These are phyloP conservation scores for Argentina anserina DNA, from an alignment of 306 rosid species.

Conservation along the genomic window DNA sequence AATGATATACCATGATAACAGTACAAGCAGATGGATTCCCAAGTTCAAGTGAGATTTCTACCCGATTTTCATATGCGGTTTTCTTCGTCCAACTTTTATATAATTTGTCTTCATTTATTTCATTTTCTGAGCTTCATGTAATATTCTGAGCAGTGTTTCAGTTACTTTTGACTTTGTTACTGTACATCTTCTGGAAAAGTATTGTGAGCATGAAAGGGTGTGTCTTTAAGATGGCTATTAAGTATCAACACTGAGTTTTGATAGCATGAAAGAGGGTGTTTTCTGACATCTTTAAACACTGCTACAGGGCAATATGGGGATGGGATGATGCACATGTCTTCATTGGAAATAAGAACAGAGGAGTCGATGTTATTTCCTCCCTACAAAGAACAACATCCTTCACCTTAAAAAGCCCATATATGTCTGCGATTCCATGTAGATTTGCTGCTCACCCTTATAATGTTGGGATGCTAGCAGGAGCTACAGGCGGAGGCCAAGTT, in stretches of 20 bases:
- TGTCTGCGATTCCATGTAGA: constrained; percentile 85
- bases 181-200: background rate
- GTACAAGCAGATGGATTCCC: constrained; percentile 68
- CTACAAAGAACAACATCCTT: constrained; percentile 31
- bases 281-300: background rate
- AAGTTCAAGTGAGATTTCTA: constrained; percentile 60
- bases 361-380: constrained; percentile 66
- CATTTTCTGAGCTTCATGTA: background rate
- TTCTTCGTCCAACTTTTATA: constrained; percentile 6
- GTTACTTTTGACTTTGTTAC: background rate
- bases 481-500: constrained; percentile 49
- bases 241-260: background rate
- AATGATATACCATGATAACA: constrained; percentile 51
- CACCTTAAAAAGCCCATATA: constrained; percentile 56
- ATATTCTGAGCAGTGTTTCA: background rate
- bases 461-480: constrained; percentile 50
- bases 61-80: constrained; percentile 10
- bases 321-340: constrained; percentile 76
- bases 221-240: background rate
- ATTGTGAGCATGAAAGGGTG: background rate
- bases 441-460: constrained; percentile 50
- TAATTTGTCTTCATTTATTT: background rate
- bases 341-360: constrained; percentile 79
- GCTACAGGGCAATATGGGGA: constrained; percentile 89
- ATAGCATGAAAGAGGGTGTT: background rate